Evolutionary conservation across 192 early-diverging fungal species (phyloP), one percentile per base, ranked within the genome.

Genomic region (Coemansia sp.): DNA sequence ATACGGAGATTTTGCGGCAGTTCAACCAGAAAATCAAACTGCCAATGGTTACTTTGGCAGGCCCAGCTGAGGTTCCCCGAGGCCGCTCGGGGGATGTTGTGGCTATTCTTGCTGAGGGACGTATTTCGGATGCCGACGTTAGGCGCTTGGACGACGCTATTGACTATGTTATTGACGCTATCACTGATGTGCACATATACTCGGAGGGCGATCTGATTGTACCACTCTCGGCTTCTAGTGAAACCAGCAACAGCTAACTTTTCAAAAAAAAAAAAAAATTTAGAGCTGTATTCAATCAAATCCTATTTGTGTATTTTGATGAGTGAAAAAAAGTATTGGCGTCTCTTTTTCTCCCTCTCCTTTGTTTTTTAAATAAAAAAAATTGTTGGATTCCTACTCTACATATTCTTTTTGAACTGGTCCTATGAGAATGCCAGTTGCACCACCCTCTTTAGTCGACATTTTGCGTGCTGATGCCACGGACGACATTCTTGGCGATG

Each of bases 21-120:
- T 83, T 83, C 70, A 83, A 83, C 66, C 69, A 78, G 70, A 50
- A 77, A 47, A 68, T 83, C 52, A 76, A 74, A 61, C 49, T 83
- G 62, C 75, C 72, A 31, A 62, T 83, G 80, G 70, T 67, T 8
- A 72, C 65, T 58, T 70, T 83, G 41, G 22, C 66, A 0, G 79
- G 79, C 0, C 71, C 71, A 8, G 62, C 40, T n/a, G 78, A 71
- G 69, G 62, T 44, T 24, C 57, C 12, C 15, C 57, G 57, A 16
- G 53, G 61, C 20, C 62, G 62, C 20, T 43, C 33, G 18, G 53
- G 13, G 29, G 13, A 81, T 33, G 67, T 78, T 13, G 72, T 62
- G 33, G 70, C 55, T 13, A 52, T 74, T 34, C 62, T 78, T 61
- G 50, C 75, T 1, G 76, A 70, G 27, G 75, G 62, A 1, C 73